Conservation (phyloP, 192 early-diverging fungal genomes). For the Chytriomyces sp. region DNA sequence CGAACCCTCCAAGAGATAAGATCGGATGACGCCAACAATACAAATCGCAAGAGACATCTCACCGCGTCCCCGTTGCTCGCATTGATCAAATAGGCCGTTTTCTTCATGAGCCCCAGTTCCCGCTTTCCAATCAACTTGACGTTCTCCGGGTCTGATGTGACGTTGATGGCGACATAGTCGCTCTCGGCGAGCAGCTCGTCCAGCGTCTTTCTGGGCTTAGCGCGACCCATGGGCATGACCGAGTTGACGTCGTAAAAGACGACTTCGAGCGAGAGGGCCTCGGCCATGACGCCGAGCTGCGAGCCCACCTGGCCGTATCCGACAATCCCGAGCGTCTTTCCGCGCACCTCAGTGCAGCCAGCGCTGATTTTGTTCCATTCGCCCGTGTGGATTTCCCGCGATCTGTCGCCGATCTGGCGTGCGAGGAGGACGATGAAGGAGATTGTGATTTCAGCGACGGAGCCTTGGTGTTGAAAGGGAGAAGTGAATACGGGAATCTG, state of each 20-base stretch:
- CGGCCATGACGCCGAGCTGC: constrained; percentile 53
- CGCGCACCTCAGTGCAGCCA: constrained; percentile 52
- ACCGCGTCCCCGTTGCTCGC: constrained; percentile 43
- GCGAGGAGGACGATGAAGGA: constrained; percentile 47
- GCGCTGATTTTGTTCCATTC: constrained; percentile 56
- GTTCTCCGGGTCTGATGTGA: constrained; percentile 43
- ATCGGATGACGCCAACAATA: neutral
- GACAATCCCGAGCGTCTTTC: constrained; percentile 56
- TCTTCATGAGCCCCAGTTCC: constrained; percentile 54
- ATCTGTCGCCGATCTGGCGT: constrained; percentile 51
- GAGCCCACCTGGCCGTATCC: constrained; percentile 55
- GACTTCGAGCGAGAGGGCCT: constrained; percentile 48
- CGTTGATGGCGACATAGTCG: constrained; percentile 50
- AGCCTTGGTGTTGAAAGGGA: constrained; percentile 49
- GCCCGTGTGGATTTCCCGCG: constrained; percentile 46
- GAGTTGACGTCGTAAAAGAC: constrained; percentile 51
- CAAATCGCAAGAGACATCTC: neutral
- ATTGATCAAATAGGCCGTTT: constrained; percentile 49
- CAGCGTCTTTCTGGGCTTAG: constrained; percentile 33
- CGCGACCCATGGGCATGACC: constrained; percentile 51
- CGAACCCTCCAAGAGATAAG: neutral
- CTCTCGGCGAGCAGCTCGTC: constrained; percentile 43
- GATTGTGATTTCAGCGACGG: constrained; percentile 50
- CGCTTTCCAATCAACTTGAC: constrained; percentile 46
- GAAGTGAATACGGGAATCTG: constrained; percentile 52